These are phyloP conservation scores for Trichoderma endophyticum DNA, from an alignment of 2,329 filamentous ascomycete genomes.

Conservation along the genomic window DNA sequence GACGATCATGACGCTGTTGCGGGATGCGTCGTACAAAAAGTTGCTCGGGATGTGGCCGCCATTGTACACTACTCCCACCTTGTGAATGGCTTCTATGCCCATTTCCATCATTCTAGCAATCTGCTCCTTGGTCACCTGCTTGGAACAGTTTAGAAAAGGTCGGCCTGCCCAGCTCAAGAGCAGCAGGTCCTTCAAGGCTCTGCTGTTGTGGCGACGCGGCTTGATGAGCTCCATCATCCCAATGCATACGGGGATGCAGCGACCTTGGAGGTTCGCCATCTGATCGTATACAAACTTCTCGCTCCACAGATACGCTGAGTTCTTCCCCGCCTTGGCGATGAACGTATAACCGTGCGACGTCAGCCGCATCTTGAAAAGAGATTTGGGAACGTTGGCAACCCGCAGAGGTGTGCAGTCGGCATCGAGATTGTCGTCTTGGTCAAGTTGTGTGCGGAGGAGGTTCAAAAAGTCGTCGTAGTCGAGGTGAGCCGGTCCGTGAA, in stretches of 20 bases:
- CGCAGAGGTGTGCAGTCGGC: background rate
- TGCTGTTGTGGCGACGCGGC: background rate
- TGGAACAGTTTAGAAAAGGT: background rate
- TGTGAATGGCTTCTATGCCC: background rate
- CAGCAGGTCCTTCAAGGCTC: background rate
- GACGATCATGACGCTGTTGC: background rate
- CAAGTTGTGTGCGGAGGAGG: background rate
- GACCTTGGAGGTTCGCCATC: background rate
- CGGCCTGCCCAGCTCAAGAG: background rate
- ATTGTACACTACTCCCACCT: background rate
- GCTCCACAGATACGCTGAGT: background rate
- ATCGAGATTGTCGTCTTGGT: background rate
- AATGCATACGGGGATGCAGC: background rate
- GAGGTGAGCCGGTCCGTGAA: background rate
- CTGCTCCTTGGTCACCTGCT: background rate
- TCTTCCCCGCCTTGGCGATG: background rate
- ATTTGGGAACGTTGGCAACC: background rate
- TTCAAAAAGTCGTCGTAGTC: background rate
- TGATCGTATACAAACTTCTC: conserved; percentile 6
- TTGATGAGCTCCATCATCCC: background rate
- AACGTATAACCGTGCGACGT: background rate
- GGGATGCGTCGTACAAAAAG: background rate
- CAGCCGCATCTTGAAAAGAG: background rate
- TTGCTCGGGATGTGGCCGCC: background rate
- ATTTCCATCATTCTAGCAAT: background rate